Percentiles rank a stretch among this genome's conserved stretches.
Evolutionary conservation across 257 asterid genomes (phyloP).

Genomic region (Primulina tabacum): DNA sequence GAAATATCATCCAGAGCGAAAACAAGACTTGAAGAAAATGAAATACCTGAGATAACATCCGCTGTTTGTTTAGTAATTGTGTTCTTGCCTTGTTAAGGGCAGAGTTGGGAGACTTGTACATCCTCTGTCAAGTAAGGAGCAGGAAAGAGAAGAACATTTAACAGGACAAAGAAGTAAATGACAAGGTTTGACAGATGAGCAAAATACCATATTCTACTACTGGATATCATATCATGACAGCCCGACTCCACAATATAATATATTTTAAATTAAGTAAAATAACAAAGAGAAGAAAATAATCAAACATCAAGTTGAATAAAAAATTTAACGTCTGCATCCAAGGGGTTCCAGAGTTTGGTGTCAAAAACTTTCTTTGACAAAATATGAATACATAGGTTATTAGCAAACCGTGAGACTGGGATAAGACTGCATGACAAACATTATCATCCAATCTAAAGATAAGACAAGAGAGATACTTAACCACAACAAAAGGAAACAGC

Average conservation of each 20-base stretch:
- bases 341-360: background rate
- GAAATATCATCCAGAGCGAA: background rate
- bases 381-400: background rate
- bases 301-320: background rate
- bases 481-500: background rate
- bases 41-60: slow-evolving; percentile 68
- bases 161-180: background rate
- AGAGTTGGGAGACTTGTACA: slow-evolving; percentile 79
- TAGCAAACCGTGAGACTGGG: background rate
- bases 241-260: background rate
- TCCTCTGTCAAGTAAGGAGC: slow-evolving; percentile 42
- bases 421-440: background rate
- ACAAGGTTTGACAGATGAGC: background rate
- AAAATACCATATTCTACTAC: background rate
- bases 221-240: background rate
- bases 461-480: background rate
- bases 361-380: background rate
- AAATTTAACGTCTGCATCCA: background rate
- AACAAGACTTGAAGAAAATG: background rate
- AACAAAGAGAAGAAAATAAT: background rate
- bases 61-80: slow-evolving; percentile 68
- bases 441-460: background rate
- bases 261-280: no score
- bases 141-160: background rate
- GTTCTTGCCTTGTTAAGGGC: slow-evolving; percentile 81